A percentile compares a stretch with the other conserved stretches of the same genome.
phyloP scores from a whole-genome alignment of 768 basidiomycete genomes.

The Trametes coccinea region DNA sequence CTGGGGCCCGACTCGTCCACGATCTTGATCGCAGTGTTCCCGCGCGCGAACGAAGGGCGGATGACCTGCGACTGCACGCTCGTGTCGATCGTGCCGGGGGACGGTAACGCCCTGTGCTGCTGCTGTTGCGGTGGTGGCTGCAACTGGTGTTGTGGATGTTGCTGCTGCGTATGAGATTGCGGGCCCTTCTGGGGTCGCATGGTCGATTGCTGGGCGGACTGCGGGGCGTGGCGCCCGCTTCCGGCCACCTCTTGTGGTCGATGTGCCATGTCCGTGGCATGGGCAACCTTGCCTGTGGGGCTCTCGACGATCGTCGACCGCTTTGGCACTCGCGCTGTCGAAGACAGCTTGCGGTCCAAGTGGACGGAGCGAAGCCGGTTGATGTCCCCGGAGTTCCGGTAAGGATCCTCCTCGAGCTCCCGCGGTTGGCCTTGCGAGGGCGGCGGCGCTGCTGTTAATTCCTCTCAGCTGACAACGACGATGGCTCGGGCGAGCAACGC shows the following conservation, averaged over 20 bases:
- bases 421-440: conserved; percentile 32
- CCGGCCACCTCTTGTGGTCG: conserved; percentile 24
- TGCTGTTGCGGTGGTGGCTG: conserved; percentile 30
- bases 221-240: conserved; percentile 21
- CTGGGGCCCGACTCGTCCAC: conserved; percentile 78
- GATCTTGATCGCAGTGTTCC: conserved; percentile 86
- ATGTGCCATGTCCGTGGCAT: conserved; percentile 63
- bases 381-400: conserved; percentile 86
- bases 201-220: conserved; percentile 32
- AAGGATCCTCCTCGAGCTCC: conserved; percentile 63
- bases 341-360: conserved; percentile 92
- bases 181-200: conserved; percentile 26
- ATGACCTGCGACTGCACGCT: conserved; percentile 47
- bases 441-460: conserved; percentile 6
- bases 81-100: conserved; percentile 35
- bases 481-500: conserved; percentile 27
- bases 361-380: conserved; percentile 95
- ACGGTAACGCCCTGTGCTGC: conserved; percentile 33
- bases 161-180: conserved; percentile 10
- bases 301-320: conserved; percentile 96
- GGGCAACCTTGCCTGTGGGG: conserved; percentile 84
- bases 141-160: conserved; percentile 30
- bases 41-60: conserved; percentile 71
- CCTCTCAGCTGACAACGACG: conserved; percentile 6
- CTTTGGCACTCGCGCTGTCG: conserved; percentile 88